Evolutionary conservation across 257 asterid species (phyloP).

Genomic region (Voacanga thouarsii): DNA sequence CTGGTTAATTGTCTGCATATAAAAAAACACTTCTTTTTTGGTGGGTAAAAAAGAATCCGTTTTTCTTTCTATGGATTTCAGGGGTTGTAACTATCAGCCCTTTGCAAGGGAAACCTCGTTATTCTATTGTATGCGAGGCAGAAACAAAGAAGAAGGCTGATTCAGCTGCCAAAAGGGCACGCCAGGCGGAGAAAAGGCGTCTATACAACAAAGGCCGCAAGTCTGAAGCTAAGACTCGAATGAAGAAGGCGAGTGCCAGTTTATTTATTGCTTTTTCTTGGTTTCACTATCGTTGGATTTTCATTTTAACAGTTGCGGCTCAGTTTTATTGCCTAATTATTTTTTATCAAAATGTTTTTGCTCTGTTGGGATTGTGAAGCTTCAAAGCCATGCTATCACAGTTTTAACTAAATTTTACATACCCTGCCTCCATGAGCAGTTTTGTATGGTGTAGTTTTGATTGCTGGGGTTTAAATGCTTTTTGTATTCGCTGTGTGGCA

Average conservation of each 20-base stretch:
- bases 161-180: conserved; percentile 96
- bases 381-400: too few relatives aligned
- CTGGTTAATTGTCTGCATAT: not conserved
- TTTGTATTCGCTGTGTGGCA: not conserved
- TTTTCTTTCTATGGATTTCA: conserved; percentile 17
- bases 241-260: conserved; percentile 62
- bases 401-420: not conserved
- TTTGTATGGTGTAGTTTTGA: not conserved
- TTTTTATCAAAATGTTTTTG: not conserved
- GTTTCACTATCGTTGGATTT: not conserved
- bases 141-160: conserved; percentile 72
- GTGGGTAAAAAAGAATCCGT: too few relatives aligned
- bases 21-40: too few relatives aligned
- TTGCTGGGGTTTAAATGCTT: not conserved
- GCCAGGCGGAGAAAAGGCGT: conserved; percentile 94
- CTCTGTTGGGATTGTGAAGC: not conserved
- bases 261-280: not conserved
- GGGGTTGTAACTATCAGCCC: conserved; percentile 45
- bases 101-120: conserved; percentile 42
- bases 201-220: conserved; percentile 60
- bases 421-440: not conserved
- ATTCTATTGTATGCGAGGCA: conserved; percentile 70
- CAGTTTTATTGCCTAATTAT: not conserved
- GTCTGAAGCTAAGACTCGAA: conserved; percentile 84
- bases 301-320: not conserved